Evolutionary conservation across 148 eudicot species (phyloP).

Genomic region (Linanthus parryae): DNA sequence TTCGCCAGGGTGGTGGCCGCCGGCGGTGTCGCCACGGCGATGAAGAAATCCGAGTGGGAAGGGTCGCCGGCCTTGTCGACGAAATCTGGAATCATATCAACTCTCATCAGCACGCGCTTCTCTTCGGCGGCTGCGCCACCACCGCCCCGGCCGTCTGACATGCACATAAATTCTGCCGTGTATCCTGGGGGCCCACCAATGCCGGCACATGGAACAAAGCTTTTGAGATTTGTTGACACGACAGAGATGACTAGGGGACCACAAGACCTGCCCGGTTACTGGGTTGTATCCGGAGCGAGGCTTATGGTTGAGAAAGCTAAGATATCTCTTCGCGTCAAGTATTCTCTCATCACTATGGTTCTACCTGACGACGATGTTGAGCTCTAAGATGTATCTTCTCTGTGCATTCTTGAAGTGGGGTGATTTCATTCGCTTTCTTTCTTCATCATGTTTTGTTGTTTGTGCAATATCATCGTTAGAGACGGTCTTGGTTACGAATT

Average conservation of each 20-base stretch:
- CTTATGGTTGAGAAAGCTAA: constrained; percentile 42
- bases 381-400: not conserved
- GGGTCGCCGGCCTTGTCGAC: constrained; percentile 29
- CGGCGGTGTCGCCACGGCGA: constrained; percentile 28
- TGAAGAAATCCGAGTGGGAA: constrained; percentile 39
- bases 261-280: constrained; percentile 48
- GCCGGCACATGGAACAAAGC: constrained; percentile 28
- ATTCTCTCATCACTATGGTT: constrained; percentile 35
- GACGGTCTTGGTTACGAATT: not conserved
- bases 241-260: constrained; percentile 46
- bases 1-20: constrained; percentile 37
- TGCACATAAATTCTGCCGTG: constrained; percentile 41
- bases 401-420: not conserved
- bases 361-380: constrained; percentile 27
- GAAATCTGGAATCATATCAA: constrained; percentile 39
- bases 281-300: constrained; percentile 53
- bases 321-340: constrained; percentile 43
- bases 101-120: constrained; percentile 24
- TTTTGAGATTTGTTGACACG: constrained; percentile 40
- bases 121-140: constrained; percentile 28
- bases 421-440: no score
- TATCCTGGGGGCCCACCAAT: constrained; percentile 42
- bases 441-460: not conserved
- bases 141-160: constrained; percentile 33
- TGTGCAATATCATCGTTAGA: not conserved